These are phyloP conservation scores for Zancudomyces culisetae DNA, from an alignment of 371 early-diverging fungal species.

Conservation along the genomic window DNA sequence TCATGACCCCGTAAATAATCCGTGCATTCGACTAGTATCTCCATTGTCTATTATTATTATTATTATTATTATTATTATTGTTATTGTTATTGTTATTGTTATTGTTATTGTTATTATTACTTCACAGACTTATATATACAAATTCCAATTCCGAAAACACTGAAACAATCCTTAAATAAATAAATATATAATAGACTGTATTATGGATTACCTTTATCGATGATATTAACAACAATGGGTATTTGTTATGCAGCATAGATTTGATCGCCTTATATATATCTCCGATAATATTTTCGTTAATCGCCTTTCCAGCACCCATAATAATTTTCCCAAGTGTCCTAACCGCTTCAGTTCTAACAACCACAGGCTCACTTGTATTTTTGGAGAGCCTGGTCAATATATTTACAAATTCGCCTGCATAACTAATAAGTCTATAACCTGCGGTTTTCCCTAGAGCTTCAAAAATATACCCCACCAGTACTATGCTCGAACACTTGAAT, in stretches of 20 bases:
- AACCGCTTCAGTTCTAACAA: slow-evolving; percentile 48
- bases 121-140: too few relatives aligned
- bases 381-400: slow-evolving; percentile 42
- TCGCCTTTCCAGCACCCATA: slow-evolving; percentile 59
- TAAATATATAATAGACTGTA: slow-evolving; percentile 5
- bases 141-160: too few relatives aligned
- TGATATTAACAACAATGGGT: slow-evolving; percentile 45
- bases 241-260: slow-evolving; percentile 49
- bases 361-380: slow-evolving; percentile 33
- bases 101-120: too few relatives aligned
- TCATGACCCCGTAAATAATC: not conserved
- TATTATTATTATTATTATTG: too few relatives aligned
- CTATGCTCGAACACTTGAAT: slow-evolving; percentile 33
- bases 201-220: slow-evolving; percentile 9
- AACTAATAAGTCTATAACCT: slow-evolving; percentile 18
- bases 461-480: slow-evolving; percentile 41
- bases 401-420: slow-evolving; percentile 52
- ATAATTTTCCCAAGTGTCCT: slow-evolving; percentile 43
- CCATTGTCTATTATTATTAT: not conserved
- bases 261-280: slow-evolving; percentile 54
- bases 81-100: too few relatives aligned
- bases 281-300: slow-evolving; percentile 43
- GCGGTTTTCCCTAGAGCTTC: slow-evolving; percentile 45
- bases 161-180: too few relatives aligned
- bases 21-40: not conserved